phyloP scores from a whole-genome alignment of 371 early-diverging fungal species.

The Apophysomyces elegans region DNA sequence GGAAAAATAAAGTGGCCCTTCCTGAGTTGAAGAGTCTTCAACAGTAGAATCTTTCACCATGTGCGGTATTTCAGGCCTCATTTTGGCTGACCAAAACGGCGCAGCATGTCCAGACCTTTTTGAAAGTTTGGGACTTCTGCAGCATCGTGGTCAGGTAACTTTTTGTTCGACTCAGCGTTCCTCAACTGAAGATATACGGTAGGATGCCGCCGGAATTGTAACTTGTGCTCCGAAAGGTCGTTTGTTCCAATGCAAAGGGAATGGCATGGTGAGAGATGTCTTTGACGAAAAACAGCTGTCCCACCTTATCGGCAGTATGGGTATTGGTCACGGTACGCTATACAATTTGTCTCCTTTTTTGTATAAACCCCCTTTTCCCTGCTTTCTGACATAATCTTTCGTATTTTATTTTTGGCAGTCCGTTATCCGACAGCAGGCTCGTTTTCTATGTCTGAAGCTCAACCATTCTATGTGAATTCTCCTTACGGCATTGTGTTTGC shows the following conservation, averaged over 20 bases:
- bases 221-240: slow-evolving; percentile 96
- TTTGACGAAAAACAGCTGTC: slow-evolving; percentile 81
- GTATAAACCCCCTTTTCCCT: not conserved
- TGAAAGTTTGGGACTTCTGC: slow-evolving; percentile 91
- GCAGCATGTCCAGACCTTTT: slow-evolving; percentile 85
- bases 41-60: slow-evolving; percentile 44
- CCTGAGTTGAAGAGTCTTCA: not conserved
- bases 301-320: slow-evolving; percentile 85
- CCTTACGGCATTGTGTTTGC: slow-evolving; percentile 97
- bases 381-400: not conserved
- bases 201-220: slow-evolving; percentile 98
- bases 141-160: slow-evolving; percentile 96
- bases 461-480: slow-evolving; percentile 98
- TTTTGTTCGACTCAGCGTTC: not conserved
- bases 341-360: not conserved
- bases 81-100: slow-evolving; percentile 81
- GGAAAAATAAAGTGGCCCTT: slow-evolving; percentile 4
- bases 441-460: slow-evolving; percentile 92
- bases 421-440: slow-evolving; percentile 98
- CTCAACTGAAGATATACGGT: slow-evolving; percentile 14
- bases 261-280: slow-evolving; percentile 97
- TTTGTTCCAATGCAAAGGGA: slow-evolving; percentile 96
- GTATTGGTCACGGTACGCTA: slow-evolving; percentile 94
- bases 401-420: slow-evolving; percentile 54
- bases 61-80: slow-evolving; percentile 93